Evolutionary conservation across 805 yeast species (phyloP), one percentile per base, ranked within the genome.

Genomic region (Ogataea thermomethanolica): DNA sequence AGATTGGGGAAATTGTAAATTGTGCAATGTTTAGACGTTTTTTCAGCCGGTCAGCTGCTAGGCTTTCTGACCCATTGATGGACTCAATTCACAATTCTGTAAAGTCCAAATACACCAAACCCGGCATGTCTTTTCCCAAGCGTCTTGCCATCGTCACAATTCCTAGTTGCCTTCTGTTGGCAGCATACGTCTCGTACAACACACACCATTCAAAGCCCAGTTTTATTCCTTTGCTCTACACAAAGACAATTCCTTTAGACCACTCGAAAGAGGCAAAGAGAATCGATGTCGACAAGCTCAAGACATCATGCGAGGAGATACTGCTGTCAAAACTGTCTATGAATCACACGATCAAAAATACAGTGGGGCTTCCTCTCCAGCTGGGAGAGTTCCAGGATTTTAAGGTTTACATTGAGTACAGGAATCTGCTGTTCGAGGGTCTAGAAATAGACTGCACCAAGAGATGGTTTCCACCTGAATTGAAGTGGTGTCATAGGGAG

Each of bases 311-410:
- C 2, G 55, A 47, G 35, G 52, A 49, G 20, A 49, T 53, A 7
- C 35, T 64, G 4, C 36, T 57, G 21, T 48, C 53, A 15, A 56
- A 58, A 43, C 41, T 64, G n/a, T 55, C 62, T 6, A 52, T 64
- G 50, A 59, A 61, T 41, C 48, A 46, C 24, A 45, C 50, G 13
- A 49, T 65, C n/a, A 55, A 53, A 28, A 36, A 47, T 17, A 42
- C 39, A 13, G 50, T 62, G 29, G 68, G 67, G 0, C 47, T 62
- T 7, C 69, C 69, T 4, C 46, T 65, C 13, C 44, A 48, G 13
- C 39, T 62, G 20, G 61, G 62, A 0, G 51, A 46, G 1, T 48
- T 53, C 27, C 60, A 59, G 12, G 44, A 42, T 13, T 63, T 64
- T 42, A 54, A 59, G 12, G 59, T 63, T 11, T 43, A 34, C 10